A percentile compares a stretch with the other conserved stretches of the same genome.
phyloP scores from a whole-genome alignment of 2,329 filamentous ascomycete genomes.

The Verticillium isaacii region DNA sequence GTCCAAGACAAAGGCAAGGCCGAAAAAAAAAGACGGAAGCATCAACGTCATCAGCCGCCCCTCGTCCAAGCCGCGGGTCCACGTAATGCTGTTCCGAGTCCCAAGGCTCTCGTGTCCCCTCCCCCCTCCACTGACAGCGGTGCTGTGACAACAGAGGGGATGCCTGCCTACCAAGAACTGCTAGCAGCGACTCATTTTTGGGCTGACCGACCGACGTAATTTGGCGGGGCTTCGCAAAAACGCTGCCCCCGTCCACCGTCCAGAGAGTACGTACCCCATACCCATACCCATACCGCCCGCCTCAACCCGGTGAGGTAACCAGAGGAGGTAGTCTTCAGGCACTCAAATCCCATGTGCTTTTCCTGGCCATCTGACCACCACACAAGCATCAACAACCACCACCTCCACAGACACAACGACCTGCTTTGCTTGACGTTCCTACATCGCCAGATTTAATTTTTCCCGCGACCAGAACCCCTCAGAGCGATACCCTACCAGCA shows the following conservation, averaged over 20 bases:
- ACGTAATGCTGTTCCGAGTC: background rate
- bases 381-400: background rate
- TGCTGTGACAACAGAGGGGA: too few relatives aligned
- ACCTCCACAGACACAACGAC: background rate
- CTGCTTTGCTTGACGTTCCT: background rate
- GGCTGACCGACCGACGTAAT: constrained; percentile 13
- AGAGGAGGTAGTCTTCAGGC: background rate
- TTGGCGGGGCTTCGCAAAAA: constrained; percentile 16
- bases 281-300: background rate
- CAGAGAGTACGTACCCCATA: background rate
- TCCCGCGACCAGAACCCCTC: background rate
- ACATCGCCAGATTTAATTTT: background rate
- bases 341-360: constrained; percentile 1
- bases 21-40: background rate
- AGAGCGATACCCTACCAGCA: background rate
- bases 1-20: too few relatives aligned
- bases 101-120: background rate
- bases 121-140: background rate
- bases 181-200: background rate
- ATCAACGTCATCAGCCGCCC: background rate
- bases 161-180: background rate
- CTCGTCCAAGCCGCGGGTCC: background rate
- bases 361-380: background rate
- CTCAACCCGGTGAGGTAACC: background rate
- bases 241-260: background rate